Base-by-base conservation (phyloP, 352 stramenopile species). In the Globisporangium polare region DNA sequence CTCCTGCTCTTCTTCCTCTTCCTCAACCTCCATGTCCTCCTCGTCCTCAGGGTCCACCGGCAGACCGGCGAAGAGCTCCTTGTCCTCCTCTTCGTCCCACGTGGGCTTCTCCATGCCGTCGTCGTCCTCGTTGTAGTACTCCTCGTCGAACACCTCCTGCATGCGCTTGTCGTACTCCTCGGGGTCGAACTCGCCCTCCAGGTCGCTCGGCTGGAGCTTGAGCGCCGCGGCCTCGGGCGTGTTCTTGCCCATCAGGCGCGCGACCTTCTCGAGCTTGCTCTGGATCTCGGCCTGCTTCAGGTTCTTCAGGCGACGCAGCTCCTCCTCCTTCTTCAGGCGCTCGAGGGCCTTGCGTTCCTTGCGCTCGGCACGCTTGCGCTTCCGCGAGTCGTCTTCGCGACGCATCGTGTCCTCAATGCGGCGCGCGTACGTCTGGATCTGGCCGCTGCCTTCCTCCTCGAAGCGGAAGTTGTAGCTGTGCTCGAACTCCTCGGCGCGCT, bases 381-480 rank as follows among this genome's bases (percentile, higher is more conserved):
- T 98, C 22, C 98, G 80, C 20, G 85, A 89, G 59, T 99, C 97
- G 60, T 99, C 97, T 66, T 97, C 96, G 37, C 97, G 90, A 69
- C 98, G 92, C 64, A 99, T 76, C 22, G 87, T 90, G 65, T 94
- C 89, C 9, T 96, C 78, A 53, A 97, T 80, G 39, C 77, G 69
- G 41, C 96, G 77, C 24, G 89, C 66, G 65, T 97, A 81, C 8
- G 79, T 96, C 63, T 93, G 72, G 60, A 97, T 96, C 29, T 93
- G 53, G 6, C 83, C 83, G 31, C 83, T 89, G 35, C 84, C 92
- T 53, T 97, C 93, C 74, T 99, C 94, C 76, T 99, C 97, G 68
- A 99, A 99, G 20, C 97, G 93, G 71, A 99, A 99, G 74, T 99
- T 99, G 84, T 99, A 99, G 41, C 95, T 92, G 63, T 96, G 89